A percentile compares a stretch with the other conserved stretches of the same genome.
Conservation (phyloP, 345 rosid genomes). For the Hibiscus mutabilis region DNA sequence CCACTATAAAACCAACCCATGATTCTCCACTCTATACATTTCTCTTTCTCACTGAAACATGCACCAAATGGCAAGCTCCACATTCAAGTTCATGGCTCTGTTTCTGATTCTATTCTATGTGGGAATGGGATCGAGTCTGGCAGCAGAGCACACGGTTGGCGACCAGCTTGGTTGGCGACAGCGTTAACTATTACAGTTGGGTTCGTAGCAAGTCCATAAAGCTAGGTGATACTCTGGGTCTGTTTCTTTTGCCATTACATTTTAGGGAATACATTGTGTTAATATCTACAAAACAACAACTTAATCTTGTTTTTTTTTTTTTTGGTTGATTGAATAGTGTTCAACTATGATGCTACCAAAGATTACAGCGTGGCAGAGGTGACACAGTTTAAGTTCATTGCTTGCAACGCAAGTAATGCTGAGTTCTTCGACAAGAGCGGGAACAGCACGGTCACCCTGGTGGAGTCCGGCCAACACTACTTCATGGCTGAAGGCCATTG, state of each 20-base stretch:
- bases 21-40: neutral
- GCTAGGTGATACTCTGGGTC: constrained; percentile 12
- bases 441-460: neutral
- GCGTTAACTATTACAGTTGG: constrained; percentile 8
- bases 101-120: neutral
- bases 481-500: constrained; percentile 3
- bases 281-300: neutral
- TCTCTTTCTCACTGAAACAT: neutral
- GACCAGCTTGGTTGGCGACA: constrained; percentile 14
- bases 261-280: neutral
- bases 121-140: neutral
- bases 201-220: neutral
- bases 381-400: constrained; percentile 13
- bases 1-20: neutral
- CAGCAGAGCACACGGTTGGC: constrained; percentile 4
- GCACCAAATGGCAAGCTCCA: neutral
- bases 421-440: constrained; percentile 1
- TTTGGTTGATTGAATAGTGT: neutral
- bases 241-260: neutral
- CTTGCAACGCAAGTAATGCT: constrained; percentile 8
- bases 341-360: neutral
- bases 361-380: neutral
- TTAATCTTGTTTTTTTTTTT: neutral
- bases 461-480: constrained; percentile 5
- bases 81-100: neutral